Evolutionary conservation across 164 flowering plant species (phyloP), one percentile per base, ranked within the genome.

Genomic region (Umbellularia californica): DNA sequence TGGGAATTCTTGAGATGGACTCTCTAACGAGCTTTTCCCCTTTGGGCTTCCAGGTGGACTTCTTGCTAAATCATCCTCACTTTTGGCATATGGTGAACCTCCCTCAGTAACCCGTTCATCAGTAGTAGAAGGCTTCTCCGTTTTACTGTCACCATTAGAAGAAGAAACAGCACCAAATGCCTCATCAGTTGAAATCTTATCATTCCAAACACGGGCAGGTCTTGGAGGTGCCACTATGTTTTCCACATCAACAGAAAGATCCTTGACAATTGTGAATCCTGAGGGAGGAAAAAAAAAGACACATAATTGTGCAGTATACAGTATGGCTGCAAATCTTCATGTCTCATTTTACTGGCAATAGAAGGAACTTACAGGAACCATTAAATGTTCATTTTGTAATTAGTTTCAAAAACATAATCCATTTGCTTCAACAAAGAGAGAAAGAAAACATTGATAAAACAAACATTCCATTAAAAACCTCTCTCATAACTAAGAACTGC

Each of bases 241-340:
- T 84, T 91, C 87, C 65, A 92, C 98, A 74, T 93, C 98, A 81
- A 88, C 90, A 50, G 97, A 90, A 76, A 93, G 90, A 83, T 95
- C 99, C 82, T 93, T 94, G 72, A 88, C 97, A 82, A 83, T 79
- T 58, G 86, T 71, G 77, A 87, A 93, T 65, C 97, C 99, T 95
- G 90, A 70, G 79, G 75, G 30, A 15, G 55, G 19, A 75, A 41
- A 41, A 41, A 41, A 41, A 41, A 77, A 35, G 41, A 71, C n/a
- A 24, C 58, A 25, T 72, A n/a, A 72, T 30, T 15, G 11, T 41
- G 47, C 7, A 7, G n/a, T 3, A 66, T 28, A 25, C 27, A 5
- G 47, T 66, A 9, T 55, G n/a, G 60, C 60, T 3, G 19, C n/a
- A 17, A 55, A 55, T 55, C 60, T 55, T 55, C 19, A 20, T 55